phyloP scores from a whole-genome alignment of 1,139 yeast genomes.

The Kurtzmaniella quercitrusa region DNA sequence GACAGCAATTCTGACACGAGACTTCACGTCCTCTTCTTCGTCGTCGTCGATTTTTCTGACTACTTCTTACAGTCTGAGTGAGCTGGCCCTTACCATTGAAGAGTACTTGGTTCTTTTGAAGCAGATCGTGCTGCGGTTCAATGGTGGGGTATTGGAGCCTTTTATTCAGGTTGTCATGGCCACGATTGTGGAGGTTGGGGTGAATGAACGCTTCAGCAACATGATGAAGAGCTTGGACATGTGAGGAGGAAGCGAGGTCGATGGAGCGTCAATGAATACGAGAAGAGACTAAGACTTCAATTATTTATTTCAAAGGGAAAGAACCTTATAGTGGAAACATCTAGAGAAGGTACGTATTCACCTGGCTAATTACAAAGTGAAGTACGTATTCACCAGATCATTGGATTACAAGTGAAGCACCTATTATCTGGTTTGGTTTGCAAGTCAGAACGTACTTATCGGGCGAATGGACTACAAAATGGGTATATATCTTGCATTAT shows the following conservation, averaged over 20 bases:
- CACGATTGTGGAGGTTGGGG: slow-evolving; percentile 9
- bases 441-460: too few species aligned
- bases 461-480: too few species aligned
- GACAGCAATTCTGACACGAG: not conserved
- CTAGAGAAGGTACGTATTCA: too few species aligned
- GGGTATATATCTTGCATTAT: too few species aligned
- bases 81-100: slow-evolving; percentile 23
- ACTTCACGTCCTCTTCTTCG: slow-evolving; percentile 1
- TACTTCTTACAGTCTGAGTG: slow-evolving; percentile 20
- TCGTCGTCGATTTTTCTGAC: slow-evolving; percentile 35
- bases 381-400: too few species aligned
- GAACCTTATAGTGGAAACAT: too few species aligned
- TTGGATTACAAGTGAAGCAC: too few species aligned
- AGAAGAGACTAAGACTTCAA: too few species aligned
- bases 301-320: too few species aligned
- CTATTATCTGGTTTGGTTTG: too few species aligned
- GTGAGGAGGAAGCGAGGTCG: not conserved
- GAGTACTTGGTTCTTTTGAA: slow-evolving; percentile 30
- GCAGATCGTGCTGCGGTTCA: slow-evolving; percentile 27
- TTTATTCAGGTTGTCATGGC: slow-evolving; percentile 26
- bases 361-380: too few species aligned
- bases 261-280: not conserved
- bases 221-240: slow-evolving; percentile 6
- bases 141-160: slow-evolving; percentile 37
- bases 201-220: slow-evolving; percentile 9